Percentiles rank a stretch among this genome's conserved stretches.
Evolutionary conservation across 1,284 basidiomycete species (phyloP).

Genomic region (Rhodotorula sp.): DNA sequence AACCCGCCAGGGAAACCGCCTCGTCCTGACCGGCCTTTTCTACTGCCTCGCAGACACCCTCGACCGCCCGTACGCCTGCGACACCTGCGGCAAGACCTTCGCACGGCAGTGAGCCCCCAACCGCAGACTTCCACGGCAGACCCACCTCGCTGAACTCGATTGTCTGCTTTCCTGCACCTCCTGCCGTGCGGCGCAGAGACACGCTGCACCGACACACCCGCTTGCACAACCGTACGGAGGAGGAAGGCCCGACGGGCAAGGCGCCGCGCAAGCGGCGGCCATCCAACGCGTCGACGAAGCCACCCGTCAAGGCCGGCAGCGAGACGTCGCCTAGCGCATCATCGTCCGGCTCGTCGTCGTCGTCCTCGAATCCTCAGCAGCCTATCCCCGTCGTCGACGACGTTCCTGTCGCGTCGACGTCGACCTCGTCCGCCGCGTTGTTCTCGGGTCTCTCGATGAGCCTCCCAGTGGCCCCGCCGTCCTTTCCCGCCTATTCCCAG

Average conservation of each 20-base stretch:
- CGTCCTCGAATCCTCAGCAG: background rate
- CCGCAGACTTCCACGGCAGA: background rate
- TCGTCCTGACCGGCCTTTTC: background rate
- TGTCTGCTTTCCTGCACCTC: background rate
- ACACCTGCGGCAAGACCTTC: conserved; percentile 38
- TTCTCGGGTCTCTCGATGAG: conserved; percentile 25
- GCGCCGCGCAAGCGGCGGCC: conserved; percentile 22
- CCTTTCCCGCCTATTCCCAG: conserved; percentile 38
- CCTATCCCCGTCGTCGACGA: conserved; percentile 2
- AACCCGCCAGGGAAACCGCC: background rate
- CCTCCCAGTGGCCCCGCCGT: conserved; percentile 32
- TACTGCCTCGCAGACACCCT: conserved; percentile 24
- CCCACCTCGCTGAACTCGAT: background rate
- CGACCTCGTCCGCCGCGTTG: background rate
- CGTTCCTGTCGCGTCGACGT: conserved; percentile 1
- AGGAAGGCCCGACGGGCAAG: conserved; percentile 28
- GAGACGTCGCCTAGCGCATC: background rate
- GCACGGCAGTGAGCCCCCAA: conserved; percentile 36
- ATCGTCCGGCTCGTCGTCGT: conserved; percentile 1
- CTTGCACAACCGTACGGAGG: conserved; percentile 35
- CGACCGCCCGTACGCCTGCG: conserved; percentile 37
- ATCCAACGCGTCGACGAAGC: conserved; percentile 16
- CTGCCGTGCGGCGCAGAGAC: conserved; percentile 22
- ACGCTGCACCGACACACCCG: conserved; percentile 41
- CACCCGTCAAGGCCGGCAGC: background rate